These are phyloP conservation scores for Picochlorum sp. DNA, from an alignment of 139 green algal genomes.

Conservation along the genomic window DNA sequence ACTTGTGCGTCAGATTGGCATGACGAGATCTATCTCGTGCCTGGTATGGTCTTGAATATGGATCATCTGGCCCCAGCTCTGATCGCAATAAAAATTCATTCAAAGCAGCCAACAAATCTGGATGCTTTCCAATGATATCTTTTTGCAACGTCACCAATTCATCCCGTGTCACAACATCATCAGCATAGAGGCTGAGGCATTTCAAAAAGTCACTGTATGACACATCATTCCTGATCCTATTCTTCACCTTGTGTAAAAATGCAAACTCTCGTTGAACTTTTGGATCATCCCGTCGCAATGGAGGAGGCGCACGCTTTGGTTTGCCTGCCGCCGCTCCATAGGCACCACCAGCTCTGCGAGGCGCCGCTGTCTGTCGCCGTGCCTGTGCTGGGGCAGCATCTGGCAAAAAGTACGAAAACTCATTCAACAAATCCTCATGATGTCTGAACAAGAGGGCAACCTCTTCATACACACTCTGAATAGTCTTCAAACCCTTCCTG, in stretches of 20 bases:
- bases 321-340: background rate
- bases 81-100: conserved; percentile 72
- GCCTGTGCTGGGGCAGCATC: conserved; percentile 57
- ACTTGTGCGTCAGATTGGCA: conserved; percentile 55
- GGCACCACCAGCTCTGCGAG: background rate
- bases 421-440: conserved; percentile 89
- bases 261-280: conserved; percentile 49
- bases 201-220: conserved; percentile 95
- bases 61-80: conserved; percentile 40
- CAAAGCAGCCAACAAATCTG: conserved; percentile 78
- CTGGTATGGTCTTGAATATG: conserved; percentile 28
- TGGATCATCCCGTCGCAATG: conserved; percentile 20
- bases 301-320: background rate
- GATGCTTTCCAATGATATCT: conserved; percentile 79
- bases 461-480: conserved; percentile 93
- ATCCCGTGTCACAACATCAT: conserved; percentile 83
- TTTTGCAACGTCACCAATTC: conserved; percentile 72
- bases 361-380: background rate
- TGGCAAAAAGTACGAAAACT: conserved; percentile 99
- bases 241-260: conserved; percentile 59
- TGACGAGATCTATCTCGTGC: conserved; percentile 17
- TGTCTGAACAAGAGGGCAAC: conserved; percentile 85
- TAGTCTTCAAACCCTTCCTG: conserved; percentile 94
- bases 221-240: conserved; percentile 26
- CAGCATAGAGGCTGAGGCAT: conserved; percentile 85